These are phyloP conservation scores for Penicillium sp. DNA, from an alignment of 2,329 filamentous ascomycete species.

Conservation along the genomic window DNA sequence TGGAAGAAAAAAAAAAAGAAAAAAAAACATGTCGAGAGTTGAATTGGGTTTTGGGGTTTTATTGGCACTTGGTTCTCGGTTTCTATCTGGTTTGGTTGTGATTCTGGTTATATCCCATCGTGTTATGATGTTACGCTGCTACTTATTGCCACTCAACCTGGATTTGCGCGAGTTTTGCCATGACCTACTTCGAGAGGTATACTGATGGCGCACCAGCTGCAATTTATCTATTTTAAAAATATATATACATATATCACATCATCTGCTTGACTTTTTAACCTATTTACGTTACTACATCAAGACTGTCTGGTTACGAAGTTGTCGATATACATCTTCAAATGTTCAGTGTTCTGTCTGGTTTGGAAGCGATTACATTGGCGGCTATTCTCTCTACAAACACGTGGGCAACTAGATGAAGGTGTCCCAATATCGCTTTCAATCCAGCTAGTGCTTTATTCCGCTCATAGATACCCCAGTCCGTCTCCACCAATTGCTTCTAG, in stretches of 20 bases:
- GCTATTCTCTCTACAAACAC: too few species aligned
- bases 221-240: background rate
- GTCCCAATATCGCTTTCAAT: background rate
- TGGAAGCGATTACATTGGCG: too few species aligned
- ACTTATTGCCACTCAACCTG: conserved; percentile 7
- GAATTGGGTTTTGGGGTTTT: conserved; percentile 1
- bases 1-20: background rate
- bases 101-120: conserved; percentile 27
- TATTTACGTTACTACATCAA: too few species aligned
- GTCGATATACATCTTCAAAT: too few species aligned
- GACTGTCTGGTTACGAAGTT: too few species aligned
- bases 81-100: conserved; percentile 8
- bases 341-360: too few species aligned
- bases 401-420: too few species aligned
- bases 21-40: background rate
- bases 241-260: background rate
- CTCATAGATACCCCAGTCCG: conserved; percentile 52
- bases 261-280: background rate
- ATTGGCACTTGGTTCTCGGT: conserved; percentile 1
- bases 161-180: background rate
- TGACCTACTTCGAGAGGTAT: background rate
- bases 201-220: background rate
- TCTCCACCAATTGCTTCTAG: conserved; percentile 65
- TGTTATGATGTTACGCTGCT: conserved; percentile 29
- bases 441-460: background rate